phyloP scores from a whole-genome alignment of 1,284 basidiomycete genomes.

The Boletellus deceptivus region DNA sequence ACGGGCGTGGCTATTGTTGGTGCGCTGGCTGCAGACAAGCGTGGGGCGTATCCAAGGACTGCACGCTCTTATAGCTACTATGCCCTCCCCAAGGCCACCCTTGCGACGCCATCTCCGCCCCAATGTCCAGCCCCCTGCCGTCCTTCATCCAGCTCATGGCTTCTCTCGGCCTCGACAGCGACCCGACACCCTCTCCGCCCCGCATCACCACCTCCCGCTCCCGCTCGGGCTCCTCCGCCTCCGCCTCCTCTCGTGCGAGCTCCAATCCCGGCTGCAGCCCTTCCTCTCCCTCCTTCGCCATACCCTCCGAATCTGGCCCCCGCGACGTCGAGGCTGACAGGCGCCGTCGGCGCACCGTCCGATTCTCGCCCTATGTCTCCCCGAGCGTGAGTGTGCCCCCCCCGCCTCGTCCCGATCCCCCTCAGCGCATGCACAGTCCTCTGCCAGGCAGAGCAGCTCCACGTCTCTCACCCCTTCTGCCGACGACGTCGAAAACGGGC shows the following conservation, averaged over 20 bases:
- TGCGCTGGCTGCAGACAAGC: conserved; percentile 34
- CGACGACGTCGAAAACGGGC: conserved; percentile 27
- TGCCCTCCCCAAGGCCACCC: conserved; percentile 39
- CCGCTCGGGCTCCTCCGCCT: conserved; percentile 36
- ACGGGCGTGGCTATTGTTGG: conserved; percentile 37
- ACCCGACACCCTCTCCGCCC: conserved; percentile 30
- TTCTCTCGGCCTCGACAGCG: conserved; percentile 64
- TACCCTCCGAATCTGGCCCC: conserved; percentile 44
- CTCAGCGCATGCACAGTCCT: conserved; percentile 18
- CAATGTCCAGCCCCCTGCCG: conserved; percentile 64
- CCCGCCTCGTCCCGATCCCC: not conserved
- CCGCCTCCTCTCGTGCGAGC: conserved; percentile 28
- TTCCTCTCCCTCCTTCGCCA: conserved; percentile 35
- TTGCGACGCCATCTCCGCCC: conserved; percentile 30
- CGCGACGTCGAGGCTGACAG: conserved; percentile 38
- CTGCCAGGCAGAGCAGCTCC: conserved; percentile 24
- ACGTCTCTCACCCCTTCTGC: conserved; percentile 16
- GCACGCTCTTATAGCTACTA: conserved; percentile 28
- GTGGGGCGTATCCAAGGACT: conserved; percentile 37
- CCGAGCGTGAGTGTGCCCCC: conserved; percentile 45
- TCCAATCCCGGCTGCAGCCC: conserved; percentile 30
- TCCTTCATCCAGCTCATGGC: conserved; percentile 84
- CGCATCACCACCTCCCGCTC: conserved; percentile 22
- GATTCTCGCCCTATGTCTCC: conserved; percentile 66
- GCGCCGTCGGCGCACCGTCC: conserved; percentile 34